phyloP scores from a whole-genome alignment of 495 filamentous ascomycete species.

The Penicillium riverlandense region DNA sequence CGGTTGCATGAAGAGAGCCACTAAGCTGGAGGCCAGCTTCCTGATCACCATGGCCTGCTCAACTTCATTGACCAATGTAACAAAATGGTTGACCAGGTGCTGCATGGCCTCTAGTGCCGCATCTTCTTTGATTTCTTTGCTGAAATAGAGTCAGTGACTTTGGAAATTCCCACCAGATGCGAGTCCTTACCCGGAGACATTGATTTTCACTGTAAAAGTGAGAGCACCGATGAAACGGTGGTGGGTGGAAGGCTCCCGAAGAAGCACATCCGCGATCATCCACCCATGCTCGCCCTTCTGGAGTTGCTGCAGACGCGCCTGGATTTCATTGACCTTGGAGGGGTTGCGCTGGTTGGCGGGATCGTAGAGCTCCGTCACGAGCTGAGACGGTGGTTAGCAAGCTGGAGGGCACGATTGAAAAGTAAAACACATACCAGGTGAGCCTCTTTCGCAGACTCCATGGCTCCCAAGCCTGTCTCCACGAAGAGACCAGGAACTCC shows the following conservation, averaged over 20 bases:
- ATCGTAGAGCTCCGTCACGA: constrained; percentile 56
- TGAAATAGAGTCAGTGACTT: constrained; percentile 19
- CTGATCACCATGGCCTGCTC: constrained; percentile 61
- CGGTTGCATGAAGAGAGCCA: constrained; percentile 71
- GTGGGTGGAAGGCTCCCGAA: constrained; percentile 53
- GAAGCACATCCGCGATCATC: constrained; percentile 70
- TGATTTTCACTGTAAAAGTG: constrained; percentile 88
- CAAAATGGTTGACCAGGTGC: constrained; percentile 61
- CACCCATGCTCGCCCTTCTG: constrained; percentile 77
- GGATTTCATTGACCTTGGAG: constrained; percentile 55
- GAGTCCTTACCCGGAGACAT: constrained; percentile 30
- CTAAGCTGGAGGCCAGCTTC: constrained; percentile 79
- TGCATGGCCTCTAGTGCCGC: constrained; percentile 58
- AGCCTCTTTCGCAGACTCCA: constrained; percentile 12
- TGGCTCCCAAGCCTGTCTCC: constrained; percentile 5
- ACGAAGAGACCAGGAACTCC: not conserved
- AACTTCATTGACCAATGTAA: constrained; percentile 49
- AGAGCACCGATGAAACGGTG: constrained; percentile 91
- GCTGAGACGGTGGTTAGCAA: constrained; percentile 10
- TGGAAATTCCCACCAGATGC: not conserved
- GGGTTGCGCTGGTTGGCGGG: constrained; percentile 48
- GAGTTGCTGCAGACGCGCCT: constrained; percentile 67
- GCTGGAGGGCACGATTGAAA: not conserved
- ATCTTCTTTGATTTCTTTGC: constrained; percentile 53
- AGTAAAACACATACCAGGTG: constrained; percentile 4